These are phyloP conservation scores for Neurospora sp. DNA, from an alignment of 2,329 filamentous ascomycete species.

Conservation along the genomic window DNA sequence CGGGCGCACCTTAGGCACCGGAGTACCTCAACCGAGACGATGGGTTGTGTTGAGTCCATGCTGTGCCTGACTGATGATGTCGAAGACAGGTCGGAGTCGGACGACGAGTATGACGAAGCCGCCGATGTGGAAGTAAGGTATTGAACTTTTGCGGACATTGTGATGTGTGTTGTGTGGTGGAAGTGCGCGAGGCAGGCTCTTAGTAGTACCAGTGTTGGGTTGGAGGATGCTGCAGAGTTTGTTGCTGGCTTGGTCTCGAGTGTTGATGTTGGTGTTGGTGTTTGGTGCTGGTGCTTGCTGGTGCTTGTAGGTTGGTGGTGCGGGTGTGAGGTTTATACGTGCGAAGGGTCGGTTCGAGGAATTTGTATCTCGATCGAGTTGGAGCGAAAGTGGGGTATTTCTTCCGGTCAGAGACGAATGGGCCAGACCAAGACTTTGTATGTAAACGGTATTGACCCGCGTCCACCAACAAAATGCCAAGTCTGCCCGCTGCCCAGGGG, in stretches of 20 bases:
- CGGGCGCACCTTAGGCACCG: conserved; percentile 54
- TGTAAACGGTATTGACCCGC: neutral
- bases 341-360: neutral
- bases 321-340: neutral
- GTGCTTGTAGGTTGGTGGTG: neutral
- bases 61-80: conserved; percentile 28
- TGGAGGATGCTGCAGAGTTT: neutral
- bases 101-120: conserved; percentile 25
- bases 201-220: neutral
- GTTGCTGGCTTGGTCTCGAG: neutral
- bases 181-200: neutral
- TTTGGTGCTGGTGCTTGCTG: neutral
- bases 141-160: conserved; percentile 26
- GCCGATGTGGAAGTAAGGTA: conserved; percentile 30
- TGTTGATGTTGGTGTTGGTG: neutral
- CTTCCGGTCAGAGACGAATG: neutral
- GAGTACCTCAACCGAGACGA: conserved; percentile 47
- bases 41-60: conserved; percentile 37
- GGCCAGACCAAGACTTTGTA: conserved; percentile 2
- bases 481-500: neutral
- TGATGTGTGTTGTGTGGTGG: conserved; percentile 4
- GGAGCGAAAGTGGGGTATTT: neutral
- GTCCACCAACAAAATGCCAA: neutral
- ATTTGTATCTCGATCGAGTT: neutral
- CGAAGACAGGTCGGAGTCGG: conserved; percentile 34